Base-by-base conservation (phyloP, 2,329 filamentous ascomycete species). In the Knoxdaviesia proteae region DNA sequence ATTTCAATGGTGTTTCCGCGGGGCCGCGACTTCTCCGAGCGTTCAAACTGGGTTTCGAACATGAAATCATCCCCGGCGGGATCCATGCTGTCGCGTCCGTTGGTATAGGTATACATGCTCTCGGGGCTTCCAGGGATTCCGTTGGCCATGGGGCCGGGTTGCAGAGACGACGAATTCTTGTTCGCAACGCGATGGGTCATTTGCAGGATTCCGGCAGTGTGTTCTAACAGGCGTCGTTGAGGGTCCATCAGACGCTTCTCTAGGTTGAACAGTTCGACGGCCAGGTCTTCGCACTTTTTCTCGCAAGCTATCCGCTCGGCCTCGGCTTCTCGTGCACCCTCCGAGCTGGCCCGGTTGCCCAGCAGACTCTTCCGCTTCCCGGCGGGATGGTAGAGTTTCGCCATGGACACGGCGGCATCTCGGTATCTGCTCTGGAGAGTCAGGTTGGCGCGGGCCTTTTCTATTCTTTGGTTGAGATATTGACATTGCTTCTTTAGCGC, bases 341-440 rank as follows among this genome's bases (percentile, higher is more conserved):
- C 51, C 65, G 55, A 58, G 52, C 63, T 68, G 46, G 57, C 59
- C 41, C 60, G 65, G 53, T 65, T 69, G n/a, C 63, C 63, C 34
- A 65, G 62, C 67, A 47, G 58, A 57, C 66, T 68, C 47, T 57
- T 63, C 42, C 67, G 64, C 51, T 65, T 69, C 40, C 62, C 63
- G n/a, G 59, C 58, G n/a, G 75, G 68, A 6, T 73, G 73, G 55
- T 92, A 84, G 32, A 98, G 66, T 51, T 80, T 78, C 45, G 79
- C 78, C 60, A 98, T 77, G 36, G 86, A 93, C 49, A 80, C 73
- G 7, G 90, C 84, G 1, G 90, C 90, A 67, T 96, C 88, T 51
- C 86, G 81, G 52, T 94, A 84, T 63, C 96, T 98, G 43, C 77
- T 81, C 58, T 98, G 90, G 39, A 96, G 76, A 33, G 78, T 77